Base-by-base conservation (phyloP, 345 rosid species). In the Aethionema arabicum region DNA sequence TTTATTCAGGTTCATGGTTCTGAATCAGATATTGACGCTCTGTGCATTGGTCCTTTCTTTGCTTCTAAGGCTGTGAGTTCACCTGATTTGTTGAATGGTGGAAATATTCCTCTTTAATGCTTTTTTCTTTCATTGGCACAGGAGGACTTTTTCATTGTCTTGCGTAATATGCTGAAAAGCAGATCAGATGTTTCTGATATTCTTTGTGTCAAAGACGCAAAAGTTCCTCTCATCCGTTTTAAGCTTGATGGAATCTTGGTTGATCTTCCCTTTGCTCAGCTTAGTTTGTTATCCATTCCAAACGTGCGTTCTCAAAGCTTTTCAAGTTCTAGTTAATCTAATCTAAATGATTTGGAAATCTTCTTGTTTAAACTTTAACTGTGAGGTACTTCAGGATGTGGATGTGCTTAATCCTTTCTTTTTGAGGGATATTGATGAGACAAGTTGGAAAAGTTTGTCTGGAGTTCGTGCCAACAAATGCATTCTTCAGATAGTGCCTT, bases 371-470 rank as follows among this genome's bases (percentile, higher is more conserved):
- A 10, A 32, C 8, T 11, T n/a, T 30, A 39, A 11, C 55, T 56
- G 36, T 11, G 38, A 44, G 29, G 8, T 51, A 56, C 11, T 74
- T 72, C 76, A 82, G 84, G 61, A 77, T 55, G 72, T 80, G 55
- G 83, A 82, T 61, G 62, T 80, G 58, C 76, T 79, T 11, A 64
- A 77, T 56, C 82, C 84, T 5, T 56, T 68, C 61, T 67, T 77
- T 52, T 27, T 74, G 68, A 77, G 62, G 54, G 53, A 76, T 37
- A 77, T 80, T 68, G 83, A 82, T 57, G 88, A 76, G 63, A 74
- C 76, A 41, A 76, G 84, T 61, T 80, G 82, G 85, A 82, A 76
- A 54, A 80, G 81, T 63, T 74, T 82, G 69, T 80, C 87, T 54
- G 85, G 85, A 40, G 84, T 77, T 52, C 73, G 67, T 4, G 81